Base-by-base conservation (phyloP, 192 early-diverging fungal genomes). In the Phycomyces blakesleeanus region DNA sequence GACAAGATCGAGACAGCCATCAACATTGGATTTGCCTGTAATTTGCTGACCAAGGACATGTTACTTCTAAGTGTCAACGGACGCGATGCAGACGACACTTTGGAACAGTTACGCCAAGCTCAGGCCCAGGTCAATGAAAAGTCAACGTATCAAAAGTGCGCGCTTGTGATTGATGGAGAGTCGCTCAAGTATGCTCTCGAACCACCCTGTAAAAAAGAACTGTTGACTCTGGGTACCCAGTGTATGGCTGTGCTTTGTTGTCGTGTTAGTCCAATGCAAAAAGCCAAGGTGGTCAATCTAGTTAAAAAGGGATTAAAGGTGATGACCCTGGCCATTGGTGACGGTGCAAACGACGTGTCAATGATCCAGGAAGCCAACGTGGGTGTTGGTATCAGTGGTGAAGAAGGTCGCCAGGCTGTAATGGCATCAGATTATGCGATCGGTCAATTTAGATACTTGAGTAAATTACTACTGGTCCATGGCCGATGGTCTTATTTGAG, bases 291-390 rank as follows among this genome's bases (percentile, higher is more conserved):
- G 7, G 90, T 91, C 0, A 76, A 77, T 20, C 57, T 91, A 47
- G 87, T 91, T 22, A 89, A 89, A 50, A 75, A 84, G 21, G 74
- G 78, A 9, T 72, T 83, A 18, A 75, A 84, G 37, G 80, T 78
- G 20, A 81, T 91, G 76, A 90, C 88, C 24, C 68, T 89, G 20
- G 80, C 88, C 4, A 91, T 91, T 63, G 90, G 90, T 10, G 90
- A 91, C 67, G 90, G 90, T n/a, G 90, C 90, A 10, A 91, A 91
- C 49, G 90, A 91, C 73, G 89, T 91, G 16, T 81, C 81, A 51
- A 91, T 91, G 90, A 91, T 91, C 49, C 90, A 91, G 61, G 89
- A 82, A 53, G 90, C 90, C 0, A 81, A 91, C 64, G 79, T 92
- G 40, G 89, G 89, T 42, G 74, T 91, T 25, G 89, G 89, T 26